Evolutionary conservation across 2,329 filamentous ascomycete genomes (phyloP).

Genomic region (Colletotrichum lini): DNA sequence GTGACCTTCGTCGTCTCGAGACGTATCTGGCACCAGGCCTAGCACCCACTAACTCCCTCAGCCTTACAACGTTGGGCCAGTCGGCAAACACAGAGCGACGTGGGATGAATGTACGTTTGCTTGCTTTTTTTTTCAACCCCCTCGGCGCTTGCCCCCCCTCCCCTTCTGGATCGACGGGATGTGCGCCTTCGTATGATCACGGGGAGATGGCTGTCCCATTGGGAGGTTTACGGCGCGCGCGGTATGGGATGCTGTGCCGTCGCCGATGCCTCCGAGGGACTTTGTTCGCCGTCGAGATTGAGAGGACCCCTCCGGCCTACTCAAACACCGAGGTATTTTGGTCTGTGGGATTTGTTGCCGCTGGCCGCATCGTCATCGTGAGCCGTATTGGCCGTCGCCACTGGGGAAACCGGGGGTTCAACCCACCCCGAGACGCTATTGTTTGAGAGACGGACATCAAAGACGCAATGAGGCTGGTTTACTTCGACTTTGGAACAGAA

Average conservation of each 20-base stretch:
- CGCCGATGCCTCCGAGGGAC: not conserved
- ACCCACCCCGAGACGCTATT: not conserved
- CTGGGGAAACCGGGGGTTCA: not conserved
- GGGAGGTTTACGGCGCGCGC: constrained; percentile 17
- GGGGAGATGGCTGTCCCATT: constrained; percentile 11
- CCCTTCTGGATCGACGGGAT: constrained; percentile 16
- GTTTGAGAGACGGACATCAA: constrained; percentile 24
- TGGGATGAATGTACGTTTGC: constrained; percentile 4
- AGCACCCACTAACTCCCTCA: constrained; percentile 18
- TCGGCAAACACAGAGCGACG: constrained; percentile 20
- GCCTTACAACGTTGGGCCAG: constrained; percentile 31
- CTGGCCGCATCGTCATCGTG: not conserved
- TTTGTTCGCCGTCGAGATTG: not conserved
- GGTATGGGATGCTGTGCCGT: not conserved
- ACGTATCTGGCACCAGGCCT: constrained; percentile 3
- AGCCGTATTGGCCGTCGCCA: constrained; percentile 1
- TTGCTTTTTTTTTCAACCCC: constrained; percentile 24
- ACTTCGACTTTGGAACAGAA: not conserved
- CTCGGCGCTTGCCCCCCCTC: constrained; percentile 1
- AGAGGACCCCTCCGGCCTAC: too few species aligned
- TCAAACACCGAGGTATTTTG: not conserved
- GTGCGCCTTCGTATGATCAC: constrained; percentile 35
- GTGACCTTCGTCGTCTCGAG: not conserved
- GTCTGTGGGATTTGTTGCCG: not conserved
- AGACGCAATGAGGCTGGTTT: constrained; percentile 3